A percentile compares a stretch with the other conserved stretches of the same genome.
Evolutionary conservation across 257 asterid genomes (phyloP).

Genomic region (Ocimum tenuiflorum): DNA sequence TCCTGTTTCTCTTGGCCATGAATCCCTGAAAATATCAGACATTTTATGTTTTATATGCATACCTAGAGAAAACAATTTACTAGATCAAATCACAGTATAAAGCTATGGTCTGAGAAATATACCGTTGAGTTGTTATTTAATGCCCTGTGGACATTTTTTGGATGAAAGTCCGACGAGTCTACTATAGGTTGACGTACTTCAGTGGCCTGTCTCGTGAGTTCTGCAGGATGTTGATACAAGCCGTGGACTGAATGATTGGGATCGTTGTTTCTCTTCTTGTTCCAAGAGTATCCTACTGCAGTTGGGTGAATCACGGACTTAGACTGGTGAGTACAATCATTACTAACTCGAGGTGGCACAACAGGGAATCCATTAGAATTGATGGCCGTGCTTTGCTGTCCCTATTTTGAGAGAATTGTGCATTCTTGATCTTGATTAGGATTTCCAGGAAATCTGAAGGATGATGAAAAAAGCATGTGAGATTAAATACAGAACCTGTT

Average conservation of each 20-base stretch:
- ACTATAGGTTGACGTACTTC: constrained; percentile 22
- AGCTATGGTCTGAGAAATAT: constrained; percentile 18
- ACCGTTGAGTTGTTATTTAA: constrained; percentile 32
- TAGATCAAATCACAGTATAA: not conserved
- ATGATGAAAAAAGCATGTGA: not conserved
- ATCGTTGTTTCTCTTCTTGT: constrained; percentile 34
- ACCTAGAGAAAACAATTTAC: not conserved
- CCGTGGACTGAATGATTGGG: constrained; percentile 30
- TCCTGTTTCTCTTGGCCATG: constrained; percentile 41
- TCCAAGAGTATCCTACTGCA: constrained; percentile 37
- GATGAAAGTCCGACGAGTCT: constrained; percentile 27
- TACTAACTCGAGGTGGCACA: constrained; percentile 59
- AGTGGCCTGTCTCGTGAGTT: constrained; percentile 31
- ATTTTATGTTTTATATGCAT: not conserved
- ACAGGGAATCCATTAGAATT: constrained; percentile 51
- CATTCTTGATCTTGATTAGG: not conserved
- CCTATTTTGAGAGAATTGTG: constrained; percentile 25
- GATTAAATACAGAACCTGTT: constrained; percentile 24
- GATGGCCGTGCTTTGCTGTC: constrained; percentile 32
- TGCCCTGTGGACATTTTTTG: constrained; percentile 15
- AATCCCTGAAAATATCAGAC: constrained; percentile 32
- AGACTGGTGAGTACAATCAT: constrained; percentile 38
- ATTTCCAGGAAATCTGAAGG: not conserved
- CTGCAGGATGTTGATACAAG: constrained; percentile 22
- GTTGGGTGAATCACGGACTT: constrained; percentile 65